Conservation (phyloP, 441 rosid species). For the Gossypium trilobum region DNA sequence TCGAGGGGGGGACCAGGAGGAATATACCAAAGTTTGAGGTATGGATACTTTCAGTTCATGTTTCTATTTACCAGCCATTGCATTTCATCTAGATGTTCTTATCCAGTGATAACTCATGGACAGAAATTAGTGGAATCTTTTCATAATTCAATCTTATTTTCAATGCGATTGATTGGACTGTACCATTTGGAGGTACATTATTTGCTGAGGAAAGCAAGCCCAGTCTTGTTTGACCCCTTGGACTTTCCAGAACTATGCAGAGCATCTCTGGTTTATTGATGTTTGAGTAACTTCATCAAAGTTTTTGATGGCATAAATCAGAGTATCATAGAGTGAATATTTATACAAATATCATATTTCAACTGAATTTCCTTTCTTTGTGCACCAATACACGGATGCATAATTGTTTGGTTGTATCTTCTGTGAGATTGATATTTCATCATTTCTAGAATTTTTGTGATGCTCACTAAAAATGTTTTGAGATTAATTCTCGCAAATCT, state of each 20-base stretch:
- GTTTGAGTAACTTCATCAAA: background rate
- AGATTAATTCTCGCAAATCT: background rate
- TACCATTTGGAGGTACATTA: background rate
- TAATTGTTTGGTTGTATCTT: background rate
- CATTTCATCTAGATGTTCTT: constrained; percentile 8
- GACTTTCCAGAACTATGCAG: background rate
- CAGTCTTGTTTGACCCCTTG: background rate
- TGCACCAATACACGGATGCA: background rate
- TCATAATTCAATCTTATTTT: background rate
- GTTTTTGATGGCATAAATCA: background rate
- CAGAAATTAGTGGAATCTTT: background rate
- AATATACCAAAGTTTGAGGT: constrained; percentile 81
- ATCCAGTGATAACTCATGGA: background rate
- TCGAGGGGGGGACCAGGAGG: constrained; percentile 82
- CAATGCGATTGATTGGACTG: background rate
- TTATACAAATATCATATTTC: background rate
- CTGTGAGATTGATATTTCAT: background rate
- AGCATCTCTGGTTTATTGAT: background rate
- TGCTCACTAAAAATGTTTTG: background rate
- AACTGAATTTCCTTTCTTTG: constrained; percentile 2
- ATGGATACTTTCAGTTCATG: constrained; percentile 2
- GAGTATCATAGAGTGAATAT: background rate
- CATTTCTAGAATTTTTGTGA: background rate
- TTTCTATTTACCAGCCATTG: background rate
- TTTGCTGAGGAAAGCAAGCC: background rate